phyloP scores from a whole-genome alignment of 805 yeast species.

The Sungouiella blattae region DNA sequence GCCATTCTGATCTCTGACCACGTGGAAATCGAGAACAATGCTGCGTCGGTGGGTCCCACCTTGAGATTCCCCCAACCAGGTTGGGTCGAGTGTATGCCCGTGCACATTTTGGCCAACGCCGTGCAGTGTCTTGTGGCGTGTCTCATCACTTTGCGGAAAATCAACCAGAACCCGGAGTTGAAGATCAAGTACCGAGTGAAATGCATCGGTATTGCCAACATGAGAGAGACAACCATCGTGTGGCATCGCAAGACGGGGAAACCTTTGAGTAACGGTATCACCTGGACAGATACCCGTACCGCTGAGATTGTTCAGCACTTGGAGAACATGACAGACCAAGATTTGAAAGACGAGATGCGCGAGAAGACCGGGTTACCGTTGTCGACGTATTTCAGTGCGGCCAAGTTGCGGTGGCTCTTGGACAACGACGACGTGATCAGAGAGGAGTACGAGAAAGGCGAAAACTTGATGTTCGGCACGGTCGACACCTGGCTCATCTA shows the following conservation, averaged over 20 bases:
- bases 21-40: conserved; percentile 60
- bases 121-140: conserved; percentile 73
- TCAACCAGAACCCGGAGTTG: conserved; percentile 50
- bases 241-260: conserved; percentile 83
- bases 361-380: conserved; percentile 80
- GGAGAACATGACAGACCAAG: conserved; percentile 50
- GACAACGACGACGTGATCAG: conserved; percentile 70
- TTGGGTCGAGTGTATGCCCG: conserved; percentile 94
- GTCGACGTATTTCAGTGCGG: conserved; percentile 87
- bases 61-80: conserved; percentile 76
- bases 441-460: conserved; percentile 68
- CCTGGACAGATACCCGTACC: conserved; percentile 95
- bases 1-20: conserved; percentile 57
- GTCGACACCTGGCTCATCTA: conserved; percentile 92
- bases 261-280: conserved; percentile 85
- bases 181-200: conserved; percentile 58
- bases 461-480: conserved; percentile 84
- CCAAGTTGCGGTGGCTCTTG: conserved; percentile 84
- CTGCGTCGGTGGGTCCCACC: conserved; percentile 60
- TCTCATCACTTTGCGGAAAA: conserved; percentile 50
- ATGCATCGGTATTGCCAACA: conserved; percentile 87
- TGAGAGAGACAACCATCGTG: conserved; percentile 90
- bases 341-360: conserved; percentile 54
- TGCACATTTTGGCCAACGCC: conserved; percentile 75
- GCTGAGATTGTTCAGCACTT: conserved; percentile 63